Percentiles rank a stretch among this genome's conserved stretches.
Conservation (phyloP, 2,329 filamentous ascomycete species). For the Fusarium miscanthi region DNA sequence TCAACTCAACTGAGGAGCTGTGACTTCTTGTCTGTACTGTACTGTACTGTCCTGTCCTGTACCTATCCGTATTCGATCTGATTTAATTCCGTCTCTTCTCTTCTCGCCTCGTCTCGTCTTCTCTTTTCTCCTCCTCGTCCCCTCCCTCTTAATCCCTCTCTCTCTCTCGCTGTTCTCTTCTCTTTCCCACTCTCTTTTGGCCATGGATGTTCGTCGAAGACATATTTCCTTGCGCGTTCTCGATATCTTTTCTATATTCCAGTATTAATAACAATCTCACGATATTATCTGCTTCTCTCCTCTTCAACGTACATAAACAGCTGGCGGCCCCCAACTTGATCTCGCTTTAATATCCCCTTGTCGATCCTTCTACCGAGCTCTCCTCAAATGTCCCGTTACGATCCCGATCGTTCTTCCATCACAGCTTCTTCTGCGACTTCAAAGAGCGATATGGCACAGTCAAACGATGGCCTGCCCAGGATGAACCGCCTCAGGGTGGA, state of each 20-base stretch:
- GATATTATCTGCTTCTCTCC: neutral
- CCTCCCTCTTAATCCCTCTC: neutral
- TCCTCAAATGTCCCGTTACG: conserved; percentile 27
- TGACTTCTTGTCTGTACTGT: too few species aligned
- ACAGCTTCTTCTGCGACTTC: conserved; percentile 16
- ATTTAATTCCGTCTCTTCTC: conserved; percentile 15
- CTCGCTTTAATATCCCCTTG: conserved; percentile 19
- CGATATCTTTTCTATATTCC: conserved; percentile 2
- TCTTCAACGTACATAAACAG: neutral
- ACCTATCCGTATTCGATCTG: neutral
- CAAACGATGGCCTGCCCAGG: conserved; percentile 6
- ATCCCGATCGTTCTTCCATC: conserved; percentile 12
- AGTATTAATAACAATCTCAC: conserved; percentile 1
- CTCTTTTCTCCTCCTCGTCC: conserved; percentile 14
- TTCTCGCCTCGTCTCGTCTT: neutral
- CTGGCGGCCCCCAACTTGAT: neutral
- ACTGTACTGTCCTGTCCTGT: neutral
- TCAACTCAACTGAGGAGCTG: neutral
- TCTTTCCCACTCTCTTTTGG: conserved; percentile 1
- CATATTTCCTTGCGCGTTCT: neutral
- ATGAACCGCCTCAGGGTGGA: conserved; percentile 21
- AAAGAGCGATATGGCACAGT: conserved; percentile 14
- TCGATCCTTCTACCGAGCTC: conserved; percentile 15
- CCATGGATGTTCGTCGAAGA: conserved; percentile 17
- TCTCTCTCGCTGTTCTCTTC: neutral